Evolutionary conservation across 371 early-diverging fungal genomes (phyloP), one percentile per base, ranked within the genome.

Genomic region (Gilbertella persicaria): DNA sequence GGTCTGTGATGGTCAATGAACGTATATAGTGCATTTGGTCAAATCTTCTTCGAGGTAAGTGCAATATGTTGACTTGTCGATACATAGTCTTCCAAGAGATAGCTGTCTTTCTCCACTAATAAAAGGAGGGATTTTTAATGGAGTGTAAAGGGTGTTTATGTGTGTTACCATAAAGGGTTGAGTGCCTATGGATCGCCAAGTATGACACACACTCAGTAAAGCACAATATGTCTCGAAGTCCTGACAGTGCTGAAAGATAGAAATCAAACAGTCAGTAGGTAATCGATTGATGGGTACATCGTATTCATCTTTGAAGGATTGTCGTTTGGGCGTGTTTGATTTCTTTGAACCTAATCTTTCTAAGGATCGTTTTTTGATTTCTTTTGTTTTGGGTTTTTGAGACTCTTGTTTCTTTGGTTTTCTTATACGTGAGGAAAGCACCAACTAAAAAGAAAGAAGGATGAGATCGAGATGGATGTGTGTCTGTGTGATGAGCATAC

Each of bases 151-250:
- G n/a, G n/a, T n/a, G n/a, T n/a, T n/a, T n/a, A n/a, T n/a, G n/a
- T n/a, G n/a, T n/a, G 36, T 47, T 55, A 55, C 55, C 10, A 47
- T 17, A 19, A 28, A 21, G 9, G 39, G 46, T 14, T 47, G 33
- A 24, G 9, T 19, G 17, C 25, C 33, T 12, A 40, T 9, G 2
- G 30, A 5, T 30, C 45, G 36, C 55, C 55, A 55, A 0, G 20
- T 14, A 30, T 10, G 16, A 47, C 55, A 55, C 12, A 55, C 55
- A 3, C 23, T 14, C 6, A 45, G 4, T 21, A 55, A 21, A 6
- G n/a, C 16, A 30, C 39, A 39, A 12, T 40, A 25, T 26, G 36
- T 40, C 9, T 30, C 30, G 23, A 47, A 17, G 13, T 37, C 46
- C 9, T 26, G 13, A 28, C 39, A 55, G 24, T 23, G 17, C 24